Evolutionary conservation across 257 asterid species (phyloP), one percentile per base, ranked within the genome.

Genomic region (Nicotiana paniculata): DNA sequence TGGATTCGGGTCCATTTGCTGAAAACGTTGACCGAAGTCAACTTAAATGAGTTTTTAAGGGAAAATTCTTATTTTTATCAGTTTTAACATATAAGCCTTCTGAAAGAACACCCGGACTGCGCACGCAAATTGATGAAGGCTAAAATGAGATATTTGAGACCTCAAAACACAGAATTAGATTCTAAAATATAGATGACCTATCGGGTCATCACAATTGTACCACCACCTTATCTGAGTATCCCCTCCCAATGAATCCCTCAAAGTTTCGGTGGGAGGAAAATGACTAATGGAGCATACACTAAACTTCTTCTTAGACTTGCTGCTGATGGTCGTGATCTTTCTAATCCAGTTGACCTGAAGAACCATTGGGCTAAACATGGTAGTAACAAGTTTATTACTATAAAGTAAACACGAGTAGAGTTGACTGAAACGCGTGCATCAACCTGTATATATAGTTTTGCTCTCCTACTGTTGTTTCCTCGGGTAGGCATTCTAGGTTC

Each of bases 311-410:
- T 64, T 77, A 78, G 83, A 62, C 85, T 86, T 83, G 87, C 86
- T 62, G 32, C 82, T 6, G 88, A 81, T 78, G 89, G 87, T 30
- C 65, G n/a, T 62, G 91, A 86, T 83, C 89, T 88, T 79, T 88
- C 87, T 48, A 82, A 48, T 0, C 87, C 88, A 35, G 67, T 88
- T 24, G 91, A 86, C 65, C 78, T 86, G 82, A 86, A 85, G 87
- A 28, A 88, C 77, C 87, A 88, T 63, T 88, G 88, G 89, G 85
- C 85, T 53, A 84, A 79, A 81, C 87, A 66, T 54, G 89, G 88
- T 12, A 84, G 88, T 39, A 86, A 82, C 84, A 86, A 86, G 87
- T 88, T 77, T 54, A 63, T 78, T 51, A 86, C 82, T 74, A 84
- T 84, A 81, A 86, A 82, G 82, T 88, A 39, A 81, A 72, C 26